Conservation (phyloP, 192 early-diverging fungal genomes). For the Backusella luteola region DNA sequence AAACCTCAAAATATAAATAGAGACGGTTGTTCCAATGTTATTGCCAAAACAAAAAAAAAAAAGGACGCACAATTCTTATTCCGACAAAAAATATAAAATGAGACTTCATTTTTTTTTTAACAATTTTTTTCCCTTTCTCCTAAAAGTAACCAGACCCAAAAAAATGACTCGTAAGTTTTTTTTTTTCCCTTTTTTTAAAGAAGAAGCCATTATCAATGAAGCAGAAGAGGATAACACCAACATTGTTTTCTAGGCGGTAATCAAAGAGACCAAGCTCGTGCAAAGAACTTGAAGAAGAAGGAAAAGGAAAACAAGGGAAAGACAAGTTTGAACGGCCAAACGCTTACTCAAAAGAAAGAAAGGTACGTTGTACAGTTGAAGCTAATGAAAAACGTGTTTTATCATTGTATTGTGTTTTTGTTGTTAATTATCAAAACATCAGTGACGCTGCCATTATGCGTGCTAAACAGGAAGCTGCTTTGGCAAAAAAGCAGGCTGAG, state of each 20-base stretch:
- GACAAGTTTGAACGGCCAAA: slow-evolving; percentile 22
- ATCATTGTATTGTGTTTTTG: not conserved
- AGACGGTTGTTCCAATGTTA: not conserved
- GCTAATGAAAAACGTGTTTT: not conserved
- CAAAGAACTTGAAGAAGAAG: slow-evolving; percentile 46
- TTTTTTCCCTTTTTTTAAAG: not conserved
- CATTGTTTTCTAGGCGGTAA: slow-evolving; percentile 42
- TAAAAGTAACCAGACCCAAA: not conserved
- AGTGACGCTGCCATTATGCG: slow-evolving; percentile 57
- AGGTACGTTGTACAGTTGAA: slow-evolving; percentile 25
- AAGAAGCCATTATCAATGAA: not conserved
- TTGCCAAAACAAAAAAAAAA: not conserved
- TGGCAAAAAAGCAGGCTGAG: slow-evolving; percentile 24
- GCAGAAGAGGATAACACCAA: not conserved
- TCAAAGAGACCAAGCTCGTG: slow-evolving; percentile 50
- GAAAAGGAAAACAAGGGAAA: slow-evolving; percentile 33
- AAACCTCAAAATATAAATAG: not conserved
- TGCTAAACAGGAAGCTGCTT: slow-evolving; percentile 44
- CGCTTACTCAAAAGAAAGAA: slow-evolving; percentile 45
- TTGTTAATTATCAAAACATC: not conserved
- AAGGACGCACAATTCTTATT: not conserved
- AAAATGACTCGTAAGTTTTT: slow-evolving; percentile 4
- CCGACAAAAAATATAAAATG: not conserved
- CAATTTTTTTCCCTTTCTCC: not conserved
- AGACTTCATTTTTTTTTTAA: not conserved